Base-by-base conservation (phyloP, 306 rosid species). In the Canavalia gladiata region DNA sequence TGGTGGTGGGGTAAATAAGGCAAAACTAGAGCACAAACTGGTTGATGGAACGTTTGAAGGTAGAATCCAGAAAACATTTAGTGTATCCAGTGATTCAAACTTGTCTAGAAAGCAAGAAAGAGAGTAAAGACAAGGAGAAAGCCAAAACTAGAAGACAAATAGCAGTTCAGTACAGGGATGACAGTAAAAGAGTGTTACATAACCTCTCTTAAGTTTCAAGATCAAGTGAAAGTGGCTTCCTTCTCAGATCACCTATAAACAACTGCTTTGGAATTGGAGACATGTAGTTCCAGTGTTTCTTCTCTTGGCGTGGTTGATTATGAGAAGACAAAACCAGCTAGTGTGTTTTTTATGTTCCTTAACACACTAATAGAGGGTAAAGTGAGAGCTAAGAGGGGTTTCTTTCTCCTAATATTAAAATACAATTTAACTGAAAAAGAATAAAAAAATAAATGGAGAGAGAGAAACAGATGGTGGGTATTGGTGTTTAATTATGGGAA, bases 401-500 rank as follows among this genome's bases (percentile, higher is more conserved):
- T 31, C 11, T 54, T 25, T 10, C 31, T 43, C 9, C 13, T 6
- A 31, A 57, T 54, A 80, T 6, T 37, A 18, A 12, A 47, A 41
- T 52, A 8, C 13, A 28, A 8, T 65, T 56, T 58, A 52, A 68
- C 76, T 34, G 69, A 74, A 70, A 52, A 66, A 52, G 81, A 74
- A 78, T 58, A 55, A 56, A 60, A 80, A 29, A 46, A 55, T 47
- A 76, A 86, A 74, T 50, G 78, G 63, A 10, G 70, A 47, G 70
- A 63, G 62, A 82, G 54, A 76, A 58, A 63, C 83, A 78, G 88
- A 75, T 66, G 81, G 82, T 80, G 89, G 83, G 88, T 64, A 81
- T 72, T 72, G 87, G 84, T 84, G 91, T 78, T 83, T 86, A 88
- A 86, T 88, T 82, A 86, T 88, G 91, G 87, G 77, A 86, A 90